These are phyloP conservation scores for Tylopilus cervinicoccineus DNA, from an alignment of 768 basidiomycete species.

Conservation along the genomic window DNA sequence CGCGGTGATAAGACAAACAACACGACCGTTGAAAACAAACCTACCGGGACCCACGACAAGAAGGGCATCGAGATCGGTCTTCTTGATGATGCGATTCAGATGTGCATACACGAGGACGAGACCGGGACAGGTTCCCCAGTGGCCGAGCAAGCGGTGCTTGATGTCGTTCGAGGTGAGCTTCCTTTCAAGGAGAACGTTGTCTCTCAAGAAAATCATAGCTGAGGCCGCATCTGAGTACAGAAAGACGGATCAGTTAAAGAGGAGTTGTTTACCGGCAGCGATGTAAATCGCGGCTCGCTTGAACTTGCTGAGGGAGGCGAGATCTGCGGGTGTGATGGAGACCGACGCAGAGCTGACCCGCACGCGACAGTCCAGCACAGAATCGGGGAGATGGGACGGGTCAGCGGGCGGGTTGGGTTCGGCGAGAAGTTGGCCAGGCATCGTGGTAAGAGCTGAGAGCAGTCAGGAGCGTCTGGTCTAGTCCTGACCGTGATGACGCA, in stretches of 20 bases:
- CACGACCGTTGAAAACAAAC: constrained; percentile 1
- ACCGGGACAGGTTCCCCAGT: constrained; percentile 84
- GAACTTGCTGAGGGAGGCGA: constrained; percentile 49
- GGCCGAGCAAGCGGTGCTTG: constrained; percentile 77
- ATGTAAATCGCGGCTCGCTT: constrained; percentile 66
- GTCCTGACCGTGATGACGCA: too few species aligned
- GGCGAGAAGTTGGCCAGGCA: constrained; percentile 58
- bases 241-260: not conserved
- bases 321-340: constrained; percentile 49
- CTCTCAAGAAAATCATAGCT: constrained; percentile 85
- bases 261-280: constrained; percentile 50
- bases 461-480: too few species aligned
- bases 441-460: constrained; percentile 17
- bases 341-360: constrained; percentile 43
- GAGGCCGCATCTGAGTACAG: constrained; percentile 1
- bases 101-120: constrained; percentile 71
- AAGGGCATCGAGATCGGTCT: constrained; percentile 57
- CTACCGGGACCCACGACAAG: constrained; percentile 78
- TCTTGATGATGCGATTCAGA: constrained; percentile 58
- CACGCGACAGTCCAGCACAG: constrained; percentile 47
- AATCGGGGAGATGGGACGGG: constrained; percentile 60
- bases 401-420: constrained; percentile 69
- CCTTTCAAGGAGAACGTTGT: constrained; percentile 64
- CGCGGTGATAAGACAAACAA: not conserved
- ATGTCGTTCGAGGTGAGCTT: constrained; percentile 62